Conservation (phyloP, 2,329 filamentous ascomycete genomes). For the Trichoderma sp. region DNA sequence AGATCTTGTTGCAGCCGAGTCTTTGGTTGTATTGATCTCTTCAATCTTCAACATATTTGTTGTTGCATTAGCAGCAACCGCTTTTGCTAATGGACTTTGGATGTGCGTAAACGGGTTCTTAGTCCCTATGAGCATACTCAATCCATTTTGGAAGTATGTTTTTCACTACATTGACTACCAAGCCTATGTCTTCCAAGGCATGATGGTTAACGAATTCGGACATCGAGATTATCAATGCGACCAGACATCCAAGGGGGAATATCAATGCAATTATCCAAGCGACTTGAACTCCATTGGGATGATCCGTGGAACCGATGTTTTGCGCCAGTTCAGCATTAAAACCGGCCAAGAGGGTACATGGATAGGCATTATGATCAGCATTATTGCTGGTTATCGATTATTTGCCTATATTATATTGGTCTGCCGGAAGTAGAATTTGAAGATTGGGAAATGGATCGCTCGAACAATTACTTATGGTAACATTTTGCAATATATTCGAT, state of each 20-base stretch:
- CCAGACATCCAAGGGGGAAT: constrained; percentile 49
- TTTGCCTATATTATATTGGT: background rate
- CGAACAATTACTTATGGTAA: too few species aligned
- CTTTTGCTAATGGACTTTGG: constrained; percentile 86
- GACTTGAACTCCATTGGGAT: constrained; percentile 46
- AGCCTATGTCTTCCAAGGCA: constrained; percentile 80
- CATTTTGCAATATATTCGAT: background rate
- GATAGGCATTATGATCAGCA: constrained; percentile 74
- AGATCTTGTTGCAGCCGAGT: constrained; percentile 77
- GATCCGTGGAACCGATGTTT: constrained; percentile 69
- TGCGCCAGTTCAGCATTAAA: constrained; percentile 67
- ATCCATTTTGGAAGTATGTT: constrained; percentile 81
- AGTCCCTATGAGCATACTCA: constrained; percentile 67
- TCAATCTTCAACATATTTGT: constrained; percentile 76
- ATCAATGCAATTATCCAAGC: constrained; percentile 65
- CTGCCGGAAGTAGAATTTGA: background rate
- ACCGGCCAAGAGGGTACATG: constrained; percentile 69
- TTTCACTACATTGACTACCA: constrained; percentile 91
- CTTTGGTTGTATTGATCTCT: constrained; percentile 73
- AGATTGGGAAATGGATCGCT: background rate
- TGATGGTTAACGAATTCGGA: constrained; percentile 87
- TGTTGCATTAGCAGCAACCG: constrained; percentile 71
- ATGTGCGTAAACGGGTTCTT: constrained; percentile 84
- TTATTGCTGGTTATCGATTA: constrained; percentile 56
- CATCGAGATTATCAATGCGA: background rate